Evolutionary conservation across 2,329 filamentous ascomycete genomes (phyloP).

Genomic region (Colletotrichum sp.): DNA sequence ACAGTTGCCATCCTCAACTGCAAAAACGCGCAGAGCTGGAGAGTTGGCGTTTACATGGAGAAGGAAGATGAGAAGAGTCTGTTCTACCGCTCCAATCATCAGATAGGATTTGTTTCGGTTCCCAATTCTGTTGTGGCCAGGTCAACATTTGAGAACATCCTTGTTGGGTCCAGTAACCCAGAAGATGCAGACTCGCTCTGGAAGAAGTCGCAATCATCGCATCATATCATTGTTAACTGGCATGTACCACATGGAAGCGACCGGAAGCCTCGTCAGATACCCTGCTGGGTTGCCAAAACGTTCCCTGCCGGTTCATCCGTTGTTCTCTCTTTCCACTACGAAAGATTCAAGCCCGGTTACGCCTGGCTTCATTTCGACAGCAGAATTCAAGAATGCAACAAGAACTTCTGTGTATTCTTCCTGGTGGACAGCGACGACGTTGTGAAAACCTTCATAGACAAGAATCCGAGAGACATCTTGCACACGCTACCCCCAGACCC

Average conservation of each 20-base stretch:
- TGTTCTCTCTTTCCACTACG: neutral
- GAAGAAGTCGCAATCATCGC: neutral
- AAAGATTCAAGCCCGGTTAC: rapidly evolving
- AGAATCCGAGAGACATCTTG: neutral
- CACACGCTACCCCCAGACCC: neutral
- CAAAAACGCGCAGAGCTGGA: neutral
- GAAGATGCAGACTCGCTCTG: neutral
- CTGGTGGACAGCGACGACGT: neutral
- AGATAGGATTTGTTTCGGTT: neutral
- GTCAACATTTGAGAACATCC: neutral
- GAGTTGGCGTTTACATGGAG: neutral
- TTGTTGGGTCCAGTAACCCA: neutral
- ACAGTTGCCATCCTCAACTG: neutral
- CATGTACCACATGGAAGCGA: rapidly evolving
- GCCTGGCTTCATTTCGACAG: neutral
- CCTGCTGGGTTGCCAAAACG: rapidly evolving
- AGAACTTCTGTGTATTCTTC: neutral
- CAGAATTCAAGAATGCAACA: neutral
- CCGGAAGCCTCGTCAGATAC: rapidly evolving
- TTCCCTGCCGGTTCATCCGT: neutral
- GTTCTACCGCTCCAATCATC: neutral
- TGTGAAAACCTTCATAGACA: neutral
- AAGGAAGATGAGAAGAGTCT: neutral
- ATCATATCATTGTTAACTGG: neutral
- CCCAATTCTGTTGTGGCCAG: neutral